Evolutionary conservation across 140 eudicot genomes (phyloP).

Genomic region (Flaveria floridana): DNA sequence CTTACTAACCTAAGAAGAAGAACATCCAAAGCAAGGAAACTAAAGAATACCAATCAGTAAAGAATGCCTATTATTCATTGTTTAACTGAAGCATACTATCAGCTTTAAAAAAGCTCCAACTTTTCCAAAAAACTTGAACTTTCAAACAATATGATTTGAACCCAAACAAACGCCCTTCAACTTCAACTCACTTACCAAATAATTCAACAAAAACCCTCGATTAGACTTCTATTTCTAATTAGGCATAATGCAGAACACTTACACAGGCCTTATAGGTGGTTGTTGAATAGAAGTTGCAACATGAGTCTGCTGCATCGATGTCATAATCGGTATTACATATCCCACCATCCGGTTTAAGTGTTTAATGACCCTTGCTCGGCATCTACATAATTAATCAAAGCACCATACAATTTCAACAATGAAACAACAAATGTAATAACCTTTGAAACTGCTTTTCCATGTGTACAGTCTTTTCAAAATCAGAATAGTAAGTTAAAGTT

Average conservation of each 20-base stretch:
- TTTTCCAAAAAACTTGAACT: constrained; percentile 8
- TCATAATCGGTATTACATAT: constrained; percentile 23
- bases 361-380: no score
- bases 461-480: no score
- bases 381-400: no score
- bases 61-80: neutral
- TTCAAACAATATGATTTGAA: constrained; percentile 16
- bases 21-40: no score
- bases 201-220: no score
- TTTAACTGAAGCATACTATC: neutral
- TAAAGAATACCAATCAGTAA: neutral
- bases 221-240: neutral
- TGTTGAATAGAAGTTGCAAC: constrained; percentile 30
- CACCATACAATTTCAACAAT: no score
- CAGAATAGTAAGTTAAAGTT: no score
- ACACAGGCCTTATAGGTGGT: constrained; percentile 35
- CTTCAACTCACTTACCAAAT: neutral
- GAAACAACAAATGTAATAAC: no score
- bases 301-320: constrained; percentile 36
- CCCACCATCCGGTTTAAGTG: no score
- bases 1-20: no score
- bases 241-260: constrained; percentile 30
- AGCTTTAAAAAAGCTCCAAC: constrained; percentile 1
- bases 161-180: constrained; percentile 8
- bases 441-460: no score